phyloP scores from a whole-genome alignment of 305 asterid species.

The Solanum chacoense region DNA sequence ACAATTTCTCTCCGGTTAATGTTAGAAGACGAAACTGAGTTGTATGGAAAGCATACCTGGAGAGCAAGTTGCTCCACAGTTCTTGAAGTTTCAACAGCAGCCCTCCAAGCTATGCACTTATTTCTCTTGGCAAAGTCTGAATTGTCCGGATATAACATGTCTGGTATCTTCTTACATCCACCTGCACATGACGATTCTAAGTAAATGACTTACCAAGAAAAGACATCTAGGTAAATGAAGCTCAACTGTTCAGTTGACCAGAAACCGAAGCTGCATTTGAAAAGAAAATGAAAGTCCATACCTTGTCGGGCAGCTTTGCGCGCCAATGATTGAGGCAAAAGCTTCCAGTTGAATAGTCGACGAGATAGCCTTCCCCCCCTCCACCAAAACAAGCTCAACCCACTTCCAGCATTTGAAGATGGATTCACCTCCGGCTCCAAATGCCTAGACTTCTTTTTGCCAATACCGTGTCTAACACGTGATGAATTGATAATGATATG shows the following conservation, averaged over 20 bases:
- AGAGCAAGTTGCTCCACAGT: slow-evolving; percentile 82
- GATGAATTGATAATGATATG: slow-evolving; percentile 41
- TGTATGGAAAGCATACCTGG: slow-evolving; percentile 41
- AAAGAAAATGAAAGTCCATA: slow-evolving; percentile 20
- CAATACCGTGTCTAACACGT: slow-evolving; percentile 44
- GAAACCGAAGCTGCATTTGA: slow-evolving; percentile 4
- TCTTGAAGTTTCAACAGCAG: slow-evolving; percentile 73
- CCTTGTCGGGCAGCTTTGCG: slow-evolving; percentile 95
- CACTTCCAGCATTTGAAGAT: slow-evolving; percentile 52
- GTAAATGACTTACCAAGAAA: not conserved
- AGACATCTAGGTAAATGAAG: slow-evolving; percentile 5
- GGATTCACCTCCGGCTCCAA: slow-evolving; percentile 35
- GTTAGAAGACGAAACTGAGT: not conserved
- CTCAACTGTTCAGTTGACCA: slow-evolving; percentile 14
- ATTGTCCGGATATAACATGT: slow-evolving; percentile 66
- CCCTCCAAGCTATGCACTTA: slow-evolving; percentile 73
- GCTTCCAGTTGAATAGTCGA: slow-evolving; percentile 68
- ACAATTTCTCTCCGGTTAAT: not conserved
- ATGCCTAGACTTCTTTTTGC: slow-evolving; percentile 39
- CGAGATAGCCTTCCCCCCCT: slow-evolving; percentile 91
- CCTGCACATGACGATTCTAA: slow-evolving; percentile 36
- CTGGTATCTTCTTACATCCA: slow-evolving; percentile 76
- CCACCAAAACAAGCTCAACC: slow-evolving; percentile 87
- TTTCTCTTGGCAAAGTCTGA: slow-evolving; percentile 72
- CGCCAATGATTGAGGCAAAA: slow-evolving; percentile 64